These are phyloP conservation scores for Phytophthora litchii DNA, from an alignment of 352 stramenopile species.

Conservation along the genomic window DNA sequence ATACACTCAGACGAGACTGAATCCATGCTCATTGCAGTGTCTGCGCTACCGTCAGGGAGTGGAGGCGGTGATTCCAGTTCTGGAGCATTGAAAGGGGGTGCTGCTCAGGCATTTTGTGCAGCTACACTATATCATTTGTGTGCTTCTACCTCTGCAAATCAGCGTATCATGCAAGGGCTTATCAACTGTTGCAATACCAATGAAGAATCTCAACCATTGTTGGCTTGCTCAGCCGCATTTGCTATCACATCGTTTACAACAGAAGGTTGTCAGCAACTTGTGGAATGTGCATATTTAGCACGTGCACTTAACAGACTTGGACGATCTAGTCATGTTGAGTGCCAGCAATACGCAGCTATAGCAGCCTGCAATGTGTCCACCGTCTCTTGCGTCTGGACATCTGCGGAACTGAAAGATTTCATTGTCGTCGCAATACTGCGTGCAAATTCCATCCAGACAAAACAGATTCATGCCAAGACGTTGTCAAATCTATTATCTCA, in stretches of 20 bases:
- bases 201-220: slow-evolving; percentile 68
- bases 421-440: slow-evolving; percentile 79
- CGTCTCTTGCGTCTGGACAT: slow-evolving; percentile 72
- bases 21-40: slow-evolving; percentile 55
- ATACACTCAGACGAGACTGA: slow-evolving; percentile 53
- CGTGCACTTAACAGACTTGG: slow-evolving; percentile 75
- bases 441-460: slow-evolving; percentile 79
- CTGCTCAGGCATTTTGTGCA: slow-evolving; percentile 73
- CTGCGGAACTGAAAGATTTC: slow-evolving; percentile 79
- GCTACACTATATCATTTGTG: slow-evolving; percentile 81
- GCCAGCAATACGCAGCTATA: slow-evolving; percentile 81
- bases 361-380: slow-evolving; percentile 81
- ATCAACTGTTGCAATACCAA: slow-evolving; percentile 75
- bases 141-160: slow-evolving; percentile 51
- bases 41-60: slow-evolving; percentile 32
- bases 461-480: slow-evolving; percentile 85
- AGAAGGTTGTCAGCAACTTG: slow-evolving; percentile 61
- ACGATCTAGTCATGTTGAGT: slow-evolving; percentile 73
- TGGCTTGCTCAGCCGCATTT: slow-evolving; percentile 79
- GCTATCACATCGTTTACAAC: slow-evolving; percentile 79
- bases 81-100: slow-evolving; percentile 18
- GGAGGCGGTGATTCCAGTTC: background rate
- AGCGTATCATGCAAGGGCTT: slow-evolving; percentile 61
- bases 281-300: slow-evolving; percentile 52
- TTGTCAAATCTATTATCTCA: slow-evolving; percentile 81